Evolutionary conservation across 2,329 filamentous ascomycete genomes (phyloP).

Genomic region (Akanthomyces lecanii): DNA sequence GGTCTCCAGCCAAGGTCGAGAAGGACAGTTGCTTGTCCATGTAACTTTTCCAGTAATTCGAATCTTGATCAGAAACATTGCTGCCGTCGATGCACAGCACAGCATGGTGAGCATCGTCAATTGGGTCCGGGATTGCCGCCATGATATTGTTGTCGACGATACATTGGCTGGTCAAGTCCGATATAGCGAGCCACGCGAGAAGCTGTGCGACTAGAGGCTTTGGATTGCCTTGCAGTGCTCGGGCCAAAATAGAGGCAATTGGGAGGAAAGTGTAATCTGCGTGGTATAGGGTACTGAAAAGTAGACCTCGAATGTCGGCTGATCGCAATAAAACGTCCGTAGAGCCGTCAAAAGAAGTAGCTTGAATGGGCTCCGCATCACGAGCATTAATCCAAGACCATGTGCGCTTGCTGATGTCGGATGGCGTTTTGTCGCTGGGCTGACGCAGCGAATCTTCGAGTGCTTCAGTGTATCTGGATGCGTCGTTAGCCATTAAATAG

Average conservation of each 20-base stretch:
- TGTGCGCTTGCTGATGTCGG: conserved; percentile 32
- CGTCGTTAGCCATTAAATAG: no score
- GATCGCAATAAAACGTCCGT: neutral
- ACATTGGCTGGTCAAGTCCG: neutral
- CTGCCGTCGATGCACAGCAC: conserved; percentile 35
- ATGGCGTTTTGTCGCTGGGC: conserved; percentile 23
- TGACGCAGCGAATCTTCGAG: conserved; percentile 20
- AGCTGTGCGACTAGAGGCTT: neutral
- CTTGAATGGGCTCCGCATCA: neutral
- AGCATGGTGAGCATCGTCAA: neutral
- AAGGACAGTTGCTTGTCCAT: conserved; percentile 24
- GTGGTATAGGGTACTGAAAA: neutral
- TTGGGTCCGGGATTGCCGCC: no score
- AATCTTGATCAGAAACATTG: conserved; percentile 20
- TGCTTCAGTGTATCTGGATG: no score
- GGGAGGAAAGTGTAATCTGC: neutral
- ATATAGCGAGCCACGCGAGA: neutral
- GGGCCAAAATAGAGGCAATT: neutral
- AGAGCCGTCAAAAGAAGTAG: neutral
- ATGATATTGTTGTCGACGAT: neutral
- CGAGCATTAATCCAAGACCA: conserved; percentile 25
- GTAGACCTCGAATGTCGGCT: neutral
- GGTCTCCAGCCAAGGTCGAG: conserved; percentile 30
- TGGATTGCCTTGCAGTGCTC: neutral
- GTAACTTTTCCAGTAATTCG: conserved; percentile 28